Conservation (phyloP, 2,329 filamentous ascomycete genomes). For the Exophiala sp. region DNA sequence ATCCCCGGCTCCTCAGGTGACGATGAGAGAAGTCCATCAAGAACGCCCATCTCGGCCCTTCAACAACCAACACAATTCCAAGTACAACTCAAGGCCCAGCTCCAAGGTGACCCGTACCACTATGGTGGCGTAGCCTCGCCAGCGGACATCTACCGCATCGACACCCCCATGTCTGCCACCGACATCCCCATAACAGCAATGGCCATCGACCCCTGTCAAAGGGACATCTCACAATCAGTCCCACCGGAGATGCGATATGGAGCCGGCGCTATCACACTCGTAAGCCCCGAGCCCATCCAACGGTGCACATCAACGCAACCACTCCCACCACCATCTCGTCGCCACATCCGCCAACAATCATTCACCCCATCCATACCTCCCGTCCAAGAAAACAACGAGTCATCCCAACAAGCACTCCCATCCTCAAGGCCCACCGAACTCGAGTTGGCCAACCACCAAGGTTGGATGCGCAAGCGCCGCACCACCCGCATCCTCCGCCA, state of each 20-base stretch:
- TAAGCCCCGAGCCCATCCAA: conserved; percentile 41
- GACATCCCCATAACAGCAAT: conserved; percentile 79
- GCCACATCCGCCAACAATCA: conserved; percentile 19
- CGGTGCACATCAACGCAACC: conserved; percentile 42
- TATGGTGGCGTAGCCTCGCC: conserved; percentile 44
- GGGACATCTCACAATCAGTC: conserved; percentile 83
- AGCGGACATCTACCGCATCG: conserved; percentile 67
- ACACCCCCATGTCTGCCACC: conserved; percentile 86
- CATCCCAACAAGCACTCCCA: background rate
- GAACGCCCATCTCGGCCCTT: conserved; percentile 33
- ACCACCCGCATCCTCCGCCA: conserved; percentile 83
- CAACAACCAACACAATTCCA: conserved; percentile 26
- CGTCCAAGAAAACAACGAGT: conserved; percentile 23
- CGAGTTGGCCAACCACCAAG: conserved; percentile 59
- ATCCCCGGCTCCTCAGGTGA: conserved; percentile 48
- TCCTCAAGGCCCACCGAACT: conserved; percentile 17
- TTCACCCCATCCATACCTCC: conserved; percentile 27
- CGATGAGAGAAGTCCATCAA: conserved; percentile 19
- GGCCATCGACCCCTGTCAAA: conserved; percentile 66
- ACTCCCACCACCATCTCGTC: conserved; percentile 24
- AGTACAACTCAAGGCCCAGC: conserved; percentile 41
- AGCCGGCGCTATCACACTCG: conserved; percentile 32
- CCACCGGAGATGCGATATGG: conserved; percentile 89
- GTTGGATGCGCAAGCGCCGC: conserved; percentile 92
- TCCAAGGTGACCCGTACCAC: conserved; percentile 44